phyloP scores from a whole-genome alignment of 2,329 filamentous ascomycete species.

The Cercospora beticola region DNA sequence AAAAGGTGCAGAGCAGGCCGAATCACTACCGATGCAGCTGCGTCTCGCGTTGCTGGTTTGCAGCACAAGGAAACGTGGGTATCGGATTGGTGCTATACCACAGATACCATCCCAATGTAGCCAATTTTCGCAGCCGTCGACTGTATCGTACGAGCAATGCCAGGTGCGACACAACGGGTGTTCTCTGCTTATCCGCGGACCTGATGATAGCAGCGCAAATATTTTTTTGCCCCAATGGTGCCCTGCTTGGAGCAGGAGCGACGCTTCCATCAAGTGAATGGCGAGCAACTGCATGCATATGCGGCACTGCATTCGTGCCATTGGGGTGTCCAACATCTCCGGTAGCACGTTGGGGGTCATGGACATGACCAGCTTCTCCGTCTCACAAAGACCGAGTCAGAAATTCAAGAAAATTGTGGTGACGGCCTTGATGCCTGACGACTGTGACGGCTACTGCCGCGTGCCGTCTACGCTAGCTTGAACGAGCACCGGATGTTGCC shows the following conservation, averaged over 20 bases:
- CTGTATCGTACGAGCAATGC: neutral
- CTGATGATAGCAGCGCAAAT: neutral
- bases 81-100: neutral
- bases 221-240: neutral
- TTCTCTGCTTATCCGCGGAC: neutral
- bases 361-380: neutral
- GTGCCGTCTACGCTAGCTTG: too few species aligned
- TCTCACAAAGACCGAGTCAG: neutral
- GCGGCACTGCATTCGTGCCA: neutral
- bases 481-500: constrained; percentile 1
- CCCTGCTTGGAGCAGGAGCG: neutral
- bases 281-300: neutral
- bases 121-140: neutral
- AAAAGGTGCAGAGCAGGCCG: neutral
- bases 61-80: neutral
- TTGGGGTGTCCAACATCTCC: neutral
- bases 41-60: neutral
- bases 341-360: neutral
- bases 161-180: neutral
- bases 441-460: neutral
- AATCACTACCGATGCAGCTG: neutral
- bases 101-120: neutral
- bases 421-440: neutral
- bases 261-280: neutral
- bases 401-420: neutral